Percentiles rank a stretch among this genome's conserved stretches.
These are phyloP conservation scores for Xylaria venustula DNA, from an alignment of 495 filamentous ascomycete genomes.

Conservation along the genomic window DNA sequence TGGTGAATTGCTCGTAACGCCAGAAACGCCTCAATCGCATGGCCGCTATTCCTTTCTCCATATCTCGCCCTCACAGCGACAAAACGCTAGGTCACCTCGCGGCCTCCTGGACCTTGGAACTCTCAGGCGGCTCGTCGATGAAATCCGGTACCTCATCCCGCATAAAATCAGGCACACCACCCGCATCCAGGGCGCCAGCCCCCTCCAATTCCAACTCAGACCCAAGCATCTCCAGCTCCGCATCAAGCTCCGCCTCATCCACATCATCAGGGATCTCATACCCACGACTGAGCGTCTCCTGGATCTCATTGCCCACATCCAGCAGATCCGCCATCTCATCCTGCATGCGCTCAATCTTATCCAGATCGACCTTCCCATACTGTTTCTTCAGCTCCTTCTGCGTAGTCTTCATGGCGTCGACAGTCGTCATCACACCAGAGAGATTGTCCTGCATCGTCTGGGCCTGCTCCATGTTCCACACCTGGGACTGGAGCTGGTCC, in stretches of 20 bases:
- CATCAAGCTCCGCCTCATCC: slow-evolving; percentile 95
- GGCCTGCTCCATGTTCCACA: slow-evolving; percentile 99
- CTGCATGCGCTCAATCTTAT: slow-evolving; percentile 96
- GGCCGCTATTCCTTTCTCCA: slow-evolving; percentile 18
- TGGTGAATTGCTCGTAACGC: slow-evolving; percentile 10
- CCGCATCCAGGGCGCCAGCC: slow-evolving; percentile 51
- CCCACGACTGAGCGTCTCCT: slow-evolving; percentile 88
- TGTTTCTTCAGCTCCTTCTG: slow-evolving; percentile 92
- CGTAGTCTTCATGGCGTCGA: slow-evolving; percentile 94
- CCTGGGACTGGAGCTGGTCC: slow-evolving; percentile 90
- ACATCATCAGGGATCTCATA: slow-evolving; percentile 98
- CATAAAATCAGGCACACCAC: slow-evolving; percentile 79
- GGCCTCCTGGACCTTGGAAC: slow-evolving; percentile 75
- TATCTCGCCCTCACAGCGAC: background rate
- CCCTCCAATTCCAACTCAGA: slow-evolving; percentile 80
- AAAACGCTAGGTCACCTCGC: slow-evolving; percentile 48
- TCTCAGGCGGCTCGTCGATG: slow-evolving; percentile 75
- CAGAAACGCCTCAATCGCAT: slow-evolving; percentile 4
- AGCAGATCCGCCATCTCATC: slow-evolving; percentile 99
- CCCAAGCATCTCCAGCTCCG: slow-evolving; percentile 90
- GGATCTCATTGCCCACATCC: slow-evolving; percentile 97
- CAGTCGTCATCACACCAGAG: slow-evolving; percentile 97
- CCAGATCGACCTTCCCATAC: slow-evolving; percentile 95
- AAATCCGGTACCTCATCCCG: slow-evolving; percentile 88
- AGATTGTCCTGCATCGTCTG: slow-evolving; percentile 99